Conservation (phyloP, 352 stramenopile species). For the Nothophytophthora sp. region DNA sequence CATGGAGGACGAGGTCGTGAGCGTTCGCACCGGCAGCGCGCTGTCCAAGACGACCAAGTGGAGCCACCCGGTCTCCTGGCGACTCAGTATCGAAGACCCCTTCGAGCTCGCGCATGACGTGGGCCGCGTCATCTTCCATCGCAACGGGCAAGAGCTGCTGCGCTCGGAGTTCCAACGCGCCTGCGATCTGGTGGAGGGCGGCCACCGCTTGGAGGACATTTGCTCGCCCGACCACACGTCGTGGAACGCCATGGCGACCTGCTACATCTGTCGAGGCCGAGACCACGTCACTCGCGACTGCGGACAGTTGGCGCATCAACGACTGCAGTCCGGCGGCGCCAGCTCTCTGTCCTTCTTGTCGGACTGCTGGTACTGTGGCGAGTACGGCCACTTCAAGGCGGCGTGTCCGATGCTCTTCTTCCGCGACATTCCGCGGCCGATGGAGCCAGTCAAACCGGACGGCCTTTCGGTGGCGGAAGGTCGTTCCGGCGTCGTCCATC, state of each 20-base stretch:
- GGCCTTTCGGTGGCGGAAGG: conserved; percentile 14
- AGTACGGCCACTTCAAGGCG: conserved; percentile 71
- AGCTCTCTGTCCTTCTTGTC: conserved; percentile 26
- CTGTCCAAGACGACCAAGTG: conserved; percentile 76
- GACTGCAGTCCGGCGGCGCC: conserved; percentile 2
- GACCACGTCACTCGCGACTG: conserved; percentile 66
- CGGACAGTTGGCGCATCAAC: conserved; percentile 29
- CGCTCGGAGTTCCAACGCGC: conserved; percentile 60
- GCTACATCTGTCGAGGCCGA: conserved; percentile 63
- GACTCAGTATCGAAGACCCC: conserved; percentile 86
- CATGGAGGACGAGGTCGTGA: conserved; percentile 94
- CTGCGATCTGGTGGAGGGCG: conserved; percentile 45
- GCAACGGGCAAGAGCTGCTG: conserved; percentile 64
- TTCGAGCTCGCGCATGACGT: conserved; percentile 86
- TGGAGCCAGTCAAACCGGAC: conserved; percentile 8
- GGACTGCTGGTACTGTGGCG: conserved; percentile 84
- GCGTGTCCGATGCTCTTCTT: conserved; percentile 73
- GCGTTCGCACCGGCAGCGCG: conserved; percentile 74
- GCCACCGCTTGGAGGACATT: conserved; percentile 53
- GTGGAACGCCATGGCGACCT: conserved; percentile 51
- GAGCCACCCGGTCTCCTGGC: conserved; percentile 66
- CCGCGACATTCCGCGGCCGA: conserved; percentile 43
- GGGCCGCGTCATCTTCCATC: conserved; percentile 75
- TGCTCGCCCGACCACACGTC: conserved; percentile 47
- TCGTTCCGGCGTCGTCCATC: background rate